Evolutionary conservation across 2,329 filamentous ascomycete genomes (phyloP).

Genomic region (Sporothrix euskadiensis): DNA sequence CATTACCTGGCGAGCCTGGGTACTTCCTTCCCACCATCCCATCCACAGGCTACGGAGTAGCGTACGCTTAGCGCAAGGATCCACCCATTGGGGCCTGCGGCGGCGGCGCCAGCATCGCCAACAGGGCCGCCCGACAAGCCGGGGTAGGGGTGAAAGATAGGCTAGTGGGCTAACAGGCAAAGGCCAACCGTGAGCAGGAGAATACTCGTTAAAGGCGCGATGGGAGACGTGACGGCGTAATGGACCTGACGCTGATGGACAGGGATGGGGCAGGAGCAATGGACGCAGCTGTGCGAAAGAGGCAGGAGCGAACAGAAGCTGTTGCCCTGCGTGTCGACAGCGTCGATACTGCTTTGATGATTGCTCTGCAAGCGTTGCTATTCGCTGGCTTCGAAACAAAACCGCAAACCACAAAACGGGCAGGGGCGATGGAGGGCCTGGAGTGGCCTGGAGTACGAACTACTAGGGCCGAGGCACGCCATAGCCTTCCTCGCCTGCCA

Average conservation of each 20-base stretch:
- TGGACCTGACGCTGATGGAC: not conserved
- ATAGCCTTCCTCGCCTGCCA: not conserved
- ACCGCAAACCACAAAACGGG: not conserved
- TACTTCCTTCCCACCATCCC: not conserved
- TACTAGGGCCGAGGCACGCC: slow-evolving; percentile 8
- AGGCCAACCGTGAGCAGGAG: not conserved
- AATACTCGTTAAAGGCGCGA: not conserved
- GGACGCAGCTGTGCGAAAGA: not conserved
- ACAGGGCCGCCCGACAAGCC: not conserved
- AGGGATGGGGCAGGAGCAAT: not conserved
- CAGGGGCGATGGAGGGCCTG: slow-evolving; percentile 2
- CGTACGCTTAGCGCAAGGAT: not conserved
- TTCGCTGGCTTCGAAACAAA: not conserved
- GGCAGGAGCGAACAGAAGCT: not conserved
- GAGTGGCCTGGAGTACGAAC: not conserved
- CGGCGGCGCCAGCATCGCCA: not conserved
- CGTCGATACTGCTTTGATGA: not conserved
- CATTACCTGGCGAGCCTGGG: not conserved
- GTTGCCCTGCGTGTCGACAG: not conserved
- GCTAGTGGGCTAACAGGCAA: slow-evolving; percentile 1
- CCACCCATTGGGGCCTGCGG: slow-evolving; percentile 1
- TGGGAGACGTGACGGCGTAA: not conserved
- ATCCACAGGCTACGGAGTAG: not conserved
- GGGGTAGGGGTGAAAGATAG: slow-evolving; percentile 9
- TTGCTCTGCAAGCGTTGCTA: not conserved